Conservation (phyloP, 352 stramenopile genomes). For the Phytophthora chlamydospora region DNA sequence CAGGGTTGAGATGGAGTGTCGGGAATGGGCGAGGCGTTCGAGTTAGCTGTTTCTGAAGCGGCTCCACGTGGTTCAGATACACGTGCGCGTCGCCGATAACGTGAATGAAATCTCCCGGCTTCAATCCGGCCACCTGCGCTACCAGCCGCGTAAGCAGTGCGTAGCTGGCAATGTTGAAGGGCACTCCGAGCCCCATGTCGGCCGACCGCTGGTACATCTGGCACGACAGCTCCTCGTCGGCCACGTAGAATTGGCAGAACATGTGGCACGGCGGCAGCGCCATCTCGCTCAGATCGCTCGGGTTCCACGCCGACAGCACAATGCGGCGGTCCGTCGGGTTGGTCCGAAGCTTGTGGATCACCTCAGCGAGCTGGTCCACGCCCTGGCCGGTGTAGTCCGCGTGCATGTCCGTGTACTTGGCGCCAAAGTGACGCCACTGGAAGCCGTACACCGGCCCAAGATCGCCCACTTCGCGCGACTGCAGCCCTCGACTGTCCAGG, state of each 20-base stretch:
- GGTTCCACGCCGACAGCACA: slow-evolving; percentile 99
- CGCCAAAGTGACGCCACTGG: slow-evolving; percentile 99
- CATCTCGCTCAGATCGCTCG: slow-evolving; percentile 96
- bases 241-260: slow-evolving; percentile 97
- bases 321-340: slow-evolving; percentile 98
- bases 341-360: slow-evolving; percentile 97
- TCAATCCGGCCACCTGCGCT: slow-evolving; percentile 93
- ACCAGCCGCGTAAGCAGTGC: slow-evolving; percentile 97
- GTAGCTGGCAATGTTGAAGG: slow-evolving; percentile 99
- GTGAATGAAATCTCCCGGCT: slow-evolving; percentile 98
- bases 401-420: slow-evolving; percentile 98
- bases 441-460: slow-evolving; percentile 97
- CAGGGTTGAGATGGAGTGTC: slow-evolving; percentile 90
- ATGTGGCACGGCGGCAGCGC: slow-evolving; percentile 99
- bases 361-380: slow-evolving; percentile 98
- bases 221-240: slow-evolving; percentile 81
- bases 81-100: slow-evolving; percentile 99
- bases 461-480: slow-evolving; percentile 96
- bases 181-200: slow-evolving; percentile 99
- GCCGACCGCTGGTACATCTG: slow-evolving; percentile 99
- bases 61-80: slow-evolving; percentile 99
- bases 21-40: slow-evolving; percentile 95
- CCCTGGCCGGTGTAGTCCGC: slow-evolving; percentile 98
- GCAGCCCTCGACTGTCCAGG: slow-evolving; percentile 92
- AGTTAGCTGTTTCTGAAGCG: slow-evolving; percentile 95